Conservation (phyloP, 1,139 yeast species). For the Nadsonia starkeyi-henricii region DNA sequence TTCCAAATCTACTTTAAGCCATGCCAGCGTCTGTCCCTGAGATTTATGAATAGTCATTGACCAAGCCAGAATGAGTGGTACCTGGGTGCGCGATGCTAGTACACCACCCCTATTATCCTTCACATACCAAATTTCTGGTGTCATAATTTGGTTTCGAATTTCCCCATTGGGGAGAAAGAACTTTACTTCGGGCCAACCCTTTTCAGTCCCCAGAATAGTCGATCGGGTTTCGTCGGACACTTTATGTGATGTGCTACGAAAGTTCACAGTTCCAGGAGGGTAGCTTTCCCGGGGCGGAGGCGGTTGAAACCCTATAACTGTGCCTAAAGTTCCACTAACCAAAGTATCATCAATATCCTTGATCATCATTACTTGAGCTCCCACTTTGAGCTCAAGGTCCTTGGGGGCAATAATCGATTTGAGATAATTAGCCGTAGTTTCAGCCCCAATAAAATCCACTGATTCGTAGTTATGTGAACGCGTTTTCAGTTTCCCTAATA, state of each 20-base stretch:
- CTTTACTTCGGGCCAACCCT: no score
- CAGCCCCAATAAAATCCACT: no score
- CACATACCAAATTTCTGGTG: slow-evolving; percentile 60
- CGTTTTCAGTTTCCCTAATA: no score
- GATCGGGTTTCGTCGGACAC: no score
- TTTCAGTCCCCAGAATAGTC: no score
- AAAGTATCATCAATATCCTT: slow-evolving; percentile 76
- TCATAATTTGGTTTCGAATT: slow-evolving; percentile 49
- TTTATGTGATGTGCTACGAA: no score
- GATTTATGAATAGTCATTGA: slow-evolving; percentile 84
- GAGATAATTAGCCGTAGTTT: slow-evolving; percentile 12
- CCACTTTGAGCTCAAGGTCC: slow-evolving; percentile 48
- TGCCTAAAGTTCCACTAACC: slow-evolving; percentile 89
- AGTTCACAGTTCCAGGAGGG: no score
- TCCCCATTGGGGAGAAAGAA: no score
- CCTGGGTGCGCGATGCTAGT: slow-evolving; percentile 35
- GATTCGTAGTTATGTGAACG: no score
- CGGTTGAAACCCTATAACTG: slow-evolving; percentile 60
- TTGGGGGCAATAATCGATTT: slow-evolving; percentile 40
- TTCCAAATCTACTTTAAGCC: slow-evolving; percentile 59
- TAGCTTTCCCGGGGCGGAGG: slow-evolving; percentile 10
- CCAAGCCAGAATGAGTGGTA: slow-evolving; percentile 75
- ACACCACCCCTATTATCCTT: slow-evolving; percentile 44
- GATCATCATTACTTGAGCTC: slow-evolving; percentile 93
- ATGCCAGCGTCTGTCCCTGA: slow-evolving; percentile 76